Evolutionary conservation across 495 filamentous ascomycete genomes (phyloP).

Genomic region (Daldinia vernicosa): DNA sequence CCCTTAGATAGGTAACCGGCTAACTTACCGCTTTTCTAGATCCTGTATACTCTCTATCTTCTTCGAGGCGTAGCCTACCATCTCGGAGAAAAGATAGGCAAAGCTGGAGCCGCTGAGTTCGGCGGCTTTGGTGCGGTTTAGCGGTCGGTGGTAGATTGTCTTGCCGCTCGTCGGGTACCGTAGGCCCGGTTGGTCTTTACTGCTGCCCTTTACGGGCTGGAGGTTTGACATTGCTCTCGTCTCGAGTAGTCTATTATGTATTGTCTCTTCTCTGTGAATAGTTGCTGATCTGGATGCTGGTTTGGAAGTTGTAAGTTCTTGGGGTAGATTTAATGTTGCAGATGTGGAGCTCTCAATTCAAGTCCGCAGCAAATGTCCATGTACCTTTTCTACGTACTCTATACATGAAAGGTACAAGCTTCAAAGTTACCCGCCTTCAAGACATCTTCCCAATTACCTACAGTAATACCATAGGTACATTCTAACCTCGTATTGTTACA

Average conservation of each 20-base stretch:
- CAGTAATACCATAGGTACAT: background rate
- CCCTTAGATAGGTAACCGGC: background rate
- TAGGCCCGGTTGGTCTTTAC: slow-evolving; percentile 67
- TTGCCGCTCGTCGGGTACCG: slow-evolving; percentile 94
- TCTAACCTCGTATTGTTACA: background rate
- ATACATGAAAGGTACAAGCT: background rate
- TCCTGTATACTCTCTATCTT: slow-evolving; percentile 91
- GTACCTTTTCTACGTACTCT: background rate
- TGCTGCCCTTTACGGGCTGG: slow-evolving; percentile 50
- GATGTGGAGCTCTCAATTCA: slow-evolving; percentile 1
- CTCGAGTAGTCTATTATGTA: background rate
- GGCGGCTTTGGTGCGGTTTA: slow-evolving; percentile 84
- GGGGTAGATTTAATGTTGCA: background rate
- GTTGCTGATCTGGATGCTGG: background rate
- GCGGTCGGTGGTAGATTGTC: slow-evolving; percentile 95
- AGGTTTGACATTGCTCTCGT: slow-evolving; percentile 49
- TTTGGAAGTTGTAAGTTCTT: slow-evolving; percentile 5
- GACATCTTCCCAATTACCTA: background rate
- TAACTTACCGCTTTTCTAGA: slow-evolving; percentile 83
- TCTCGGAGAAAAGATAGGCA: slow-evolving; percentile 94
- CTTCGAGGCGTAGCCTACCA: slow-evolving; percentile 94
- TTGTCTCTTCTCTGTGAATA: background rate
- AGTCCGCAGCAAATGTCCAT: background rate
- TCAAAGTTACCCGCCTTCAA: background rate
- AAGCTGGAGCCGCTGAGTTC: slow-evolving; percentile 93